phyloP scores from a whole-genome alignment of 2,329 filamentous ascomycete genomes.

The Fusarium sp. region DNA sequence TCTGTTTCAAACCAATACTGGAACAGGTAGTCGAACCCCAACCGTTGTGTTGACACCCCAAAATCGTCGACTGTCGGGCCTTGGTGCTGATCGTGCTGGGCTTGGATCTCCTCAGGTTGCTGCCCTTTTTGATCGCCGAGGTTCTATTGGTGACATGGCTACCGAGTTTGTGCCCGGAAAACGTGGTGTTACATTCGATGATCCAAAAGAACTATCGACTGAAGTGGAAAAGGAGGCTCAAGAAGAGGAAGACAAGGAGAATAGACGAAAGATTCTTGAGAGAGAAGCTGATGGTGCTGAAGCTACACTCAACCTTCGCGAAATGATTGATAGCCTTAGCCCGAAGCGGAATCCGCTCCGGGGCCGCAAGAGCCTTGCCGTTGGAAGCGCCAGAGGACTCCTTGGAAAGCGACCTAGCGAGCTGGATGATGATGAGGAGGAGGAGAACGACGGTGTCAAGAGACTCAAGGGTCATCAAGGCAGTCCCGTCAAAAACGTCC shows the following conservation, averaged over 20 bases:
- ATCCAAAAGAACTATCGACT: conserved; percentile 71
- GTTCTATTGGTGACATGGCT: conserved; percentile 76
- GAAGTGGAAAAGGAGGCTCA: conserved; percentile 71
- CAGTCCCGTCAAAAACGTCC: conserved; percentile 82
- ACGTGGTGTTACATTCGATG: conserved; percentile 69
- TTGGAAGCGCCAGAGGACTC: conserved; percentile 78
- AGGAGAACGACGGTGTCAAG: conserved; percentile 72
- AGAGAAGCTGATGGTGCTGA: conserved; percentile 63
- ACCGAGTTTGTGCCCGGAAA: conserved; percentile 70
- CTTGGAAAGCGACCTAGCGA: conserved; percentile 80
- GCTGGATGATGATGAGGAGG: conserved; percentile 71
- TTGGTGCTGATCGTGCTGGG: conserved; percentile 77
- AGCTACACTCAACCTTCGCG: conserved; percentile 74
- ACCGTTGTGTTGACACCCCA: conserved; percentile 68
- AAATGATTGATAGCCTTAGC: conserved; percentile 82
- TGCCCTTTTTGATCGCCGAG: conserved; percentile 76
- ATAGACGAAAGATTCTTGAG: conserved; percentile 66
- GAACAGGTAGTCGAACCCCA: conserved; percentile 70
- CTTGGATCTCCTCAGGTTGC: conserved; percentile 81
- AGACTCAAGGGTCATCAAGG: conserved; percentile 77
- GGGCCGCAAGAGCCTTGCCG: conserved; percentile 80
- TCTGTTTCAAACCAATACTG: conserved; percentile 66
- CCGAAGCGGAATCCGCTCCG: conserved; percentile 77
- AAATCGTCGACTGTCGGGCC: conserved; percentile 69
- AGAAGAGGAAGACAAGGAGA: conserved; percentile 71